phyloP scores from a whole-genome alignment of 805 yeast species.

The Torulaspora maleeae region DNA sequence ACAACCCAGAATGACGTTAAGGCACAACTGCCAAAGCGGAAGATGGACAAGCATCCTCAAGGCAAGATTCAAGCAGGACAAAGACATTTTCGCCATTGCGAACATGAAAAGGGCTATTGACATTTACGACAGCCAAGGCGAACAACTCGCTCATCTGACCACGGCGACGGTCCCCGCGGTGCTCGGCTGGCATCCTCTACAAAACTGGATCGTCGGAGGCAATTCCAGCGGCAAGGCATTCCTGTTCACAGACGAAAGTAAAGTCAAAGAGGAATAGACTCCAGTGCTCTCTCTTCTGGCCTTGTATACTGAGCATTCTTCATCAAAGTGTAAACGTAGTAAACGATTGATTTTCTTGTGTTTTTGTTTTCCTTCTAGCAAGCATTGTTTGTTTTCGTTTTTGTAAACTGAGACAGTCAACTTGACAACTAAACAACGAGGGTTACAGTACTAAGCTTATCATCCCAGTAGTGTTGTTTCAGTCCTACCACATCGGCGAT shows the following conservation, averaged over 20 bases:
- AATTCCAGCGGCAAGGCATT: conserved; percentile 89
- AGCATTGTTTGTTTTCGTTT: conserved; percentile 10
- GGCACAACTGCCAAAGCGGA: conserved; percentile 94
- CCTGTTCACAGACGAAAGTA: conserved; percentile 38
- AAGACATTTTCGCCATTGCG: conserved; percentile 83
- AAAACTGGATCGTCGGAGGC: conserved; percentile 91
- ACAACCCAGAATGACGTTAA: conserved; percentile 57
- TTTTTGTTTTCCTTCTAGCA: not conserved
- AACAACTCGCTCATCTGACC: conserved; percentile 69
- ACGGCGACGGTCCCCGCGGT: conserved; percentile 95
- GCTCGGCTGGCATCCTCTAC: conserved; percentile 71
- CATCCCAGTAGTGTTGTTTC: not conserved
- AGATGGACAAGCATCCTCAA: conserved; percentile 93
- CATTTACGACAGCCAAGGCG: conserved; percentile 71
- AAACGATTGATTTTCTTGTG: conserved; percentile 4
- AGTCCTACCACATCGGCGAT: not conserved
- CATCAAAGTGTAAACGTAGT: not conserved
- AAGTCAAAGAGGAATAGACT: conserved; percentile 2
- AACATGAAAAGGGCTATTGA: conserved; percentile 90
- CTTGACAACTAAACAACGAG: not conserved
- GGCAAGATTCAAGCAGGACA: conserved; percentile 73
- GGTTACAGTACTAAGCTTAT: not conserved
- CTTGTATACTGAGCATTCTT: not conserved
- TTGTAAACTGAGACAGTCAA: conserved; percentile 9
- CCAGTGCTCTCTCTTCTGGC: not conserved